Conservation (phyloP, 1,139 yeast species). For the Pichiaceae sp. region DNA sequence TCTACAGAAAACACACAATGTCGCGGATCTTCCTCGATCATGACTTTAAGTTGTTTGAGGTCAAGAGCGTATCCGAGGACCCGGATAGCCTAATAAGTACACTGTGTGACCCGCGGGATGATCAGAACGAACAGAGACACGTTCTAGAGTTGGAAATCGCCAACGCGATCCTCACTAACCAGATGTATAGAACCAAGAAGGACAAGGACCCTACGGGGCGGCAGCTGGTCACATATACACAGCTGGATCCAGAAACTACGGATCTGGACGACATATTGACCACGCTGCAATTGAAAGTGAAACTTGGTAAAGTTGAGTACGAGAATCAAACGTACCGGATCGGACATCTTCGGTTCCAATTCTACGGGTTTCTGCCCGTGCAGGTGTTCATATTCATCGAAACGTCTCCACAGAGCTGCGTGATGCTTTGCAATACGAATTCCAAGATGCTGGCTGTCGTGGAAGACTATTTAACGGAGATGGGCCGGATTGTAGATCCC, state of each 20-base stretch:
- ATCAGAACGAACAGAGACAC: too few relatives aligned
- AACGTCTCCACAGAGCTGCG: conserved; percentile 8
- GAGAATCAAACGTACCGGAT: conserved; percentile 6
- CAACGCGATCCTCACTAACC: conserved; percentile 13
- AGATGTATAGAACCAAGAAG: conserved; percentile 9
- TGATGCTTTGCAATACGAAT: conserved; percentile 17
- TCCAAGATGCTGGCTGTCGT: conserved; percentile 16
- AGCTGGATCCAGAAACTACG: conserved; percentile 9
- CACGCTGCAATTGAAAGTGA: conserved; percentile 15
- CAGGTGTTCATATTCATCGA: conserved; percentile 20
- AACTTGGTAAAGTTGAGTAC: conserved; percentile 13
- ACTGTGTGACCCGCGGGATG: too few relatives aligned
- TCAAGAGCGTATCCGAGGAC: conserved; percentile 3
- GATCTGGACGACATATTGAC: conserved; percentile 14
- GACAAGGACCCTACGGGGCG: not conserved
- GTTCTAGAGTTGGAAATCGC: conserved; percentile 6
- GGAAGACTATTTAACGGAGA: conserved; percentile 13
- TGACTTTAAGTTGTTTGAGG: conserved; percentile 13
- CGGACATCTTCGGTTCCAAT: conserved; percentile 22
- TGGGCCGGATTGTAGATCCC: conserved; percentile 18
- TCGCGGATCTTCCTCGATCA: conserved; percentile 16
- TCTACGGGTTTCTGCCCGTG: conserved; percentile 17
- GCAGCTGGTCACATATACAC: not conserved
- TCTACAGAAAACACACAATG: too few relatives aligned
- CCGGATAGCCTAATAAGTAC: too few relatives aligned